Evolutionary conservation across 805 yeast genomes (phyloP), one percentile per base, ranked within the genome.

Genomic region (Metschnikowia kofuensis): DNA sequence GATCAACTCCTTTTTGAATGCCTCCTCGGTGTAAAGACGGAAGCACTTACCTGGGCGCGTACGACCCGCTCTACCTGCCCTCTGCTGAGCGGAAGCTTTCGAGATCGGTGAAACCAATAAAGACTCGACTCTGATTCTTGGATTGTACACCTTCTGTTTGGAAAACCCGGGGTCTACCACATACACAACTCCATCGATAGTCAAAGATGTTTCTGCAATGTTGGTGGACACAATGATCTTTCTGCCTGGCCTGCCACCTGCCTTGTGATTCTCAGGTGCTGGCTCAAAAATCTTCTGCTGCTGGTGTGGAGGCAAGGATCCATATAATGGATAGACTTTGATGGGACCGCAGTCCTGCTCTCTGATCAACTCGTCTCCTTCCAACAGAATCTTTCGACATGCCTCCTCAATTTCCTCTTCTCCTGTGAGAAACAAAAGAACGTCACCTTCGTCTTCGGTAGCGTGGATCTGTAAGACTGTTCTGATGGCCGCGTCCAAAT

Each of bases 1-100:
- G 54, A 89, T 87, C 61, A 92, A 77, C 67, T 94, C 98, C 64
- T 88, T 87, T 64, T 89, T 83, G 76, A 89, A 92, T 1, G 98
- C 97, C 61, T 90, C 97, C 66, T 94, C 97, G 0, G 99, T 94
- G 72, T 92, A 92, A 47, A 92, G 76, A 64, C 99, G 79, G 80
- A 92, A 92, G 70, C 97, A 92, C 68, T 94, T 92, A 64, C 99
- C 99, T 13, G 98, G 97, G 62, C 96, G 82, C 7, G 97, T 92
- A 82, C 99, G 92, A 74, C 99, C 99, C 48, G 99, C 99, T 80
- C 99, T 88, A 80, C 99, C 99, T 34, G 98, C 98, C 70, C 99
- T 83, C 70, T 92, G 99, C 70, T 92, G 97, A 1, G 99, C 96
- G 42, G 95, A 85, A 0, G 99, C 99, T 70, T 90, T 91, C 10